Conservation (phyloP, 2,329 filamentous ascomycete species). For the Penicillium sumatraense region DNA sequence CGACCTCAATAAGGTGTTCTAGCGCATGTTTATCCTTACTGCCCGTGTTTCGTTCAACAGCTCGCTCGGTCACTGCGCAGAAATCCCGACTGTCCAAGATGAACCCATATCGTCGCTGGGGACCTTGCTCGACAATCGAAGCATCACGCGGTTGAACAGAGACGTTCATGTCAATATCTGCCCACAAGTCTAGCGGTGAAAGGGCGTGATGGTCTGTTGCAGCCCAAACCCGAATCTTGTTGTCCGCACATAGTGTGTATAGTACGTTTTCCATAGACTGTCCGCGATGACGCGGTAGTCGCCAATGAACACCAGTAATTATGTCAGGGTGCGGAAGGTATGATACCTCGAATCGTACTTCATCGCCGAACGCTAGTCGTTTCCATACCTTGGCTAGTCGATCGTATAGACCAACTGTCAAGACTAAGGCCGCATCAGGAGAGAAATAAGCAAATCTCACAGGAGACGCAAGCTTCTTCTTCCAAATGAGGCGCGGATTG, state of each 20-base stretch:
- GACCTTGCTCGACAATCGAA: slow-evolving; percentile 42
- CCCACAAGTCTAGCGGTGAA: slow-evolving; percentile 78
- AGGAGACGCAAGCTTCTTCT: slow-evolving; percentile 71
- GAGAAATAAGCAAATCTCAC: slow-evolving; percentile 78
- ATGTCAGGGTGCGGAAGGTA: slow-evolving; percentile 84
- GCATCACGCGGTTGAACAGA: slow-evolving; percentile 66
- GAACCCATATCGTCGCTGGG: slow-evolving; percentile 68
- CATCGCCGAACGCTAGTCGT: slow-evolving; percentile 79
- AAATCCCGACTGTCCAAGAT: slow-evolving; percentile 84
- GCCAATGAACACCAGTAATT: slow-evolving; percentile 87
- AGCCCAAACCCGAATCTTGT: slow-evolving; percentile 81
- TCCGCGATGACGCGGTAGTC: slow-evolving; percentile 74
- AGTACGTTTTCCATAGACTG: slow-evolving; percentile 84
- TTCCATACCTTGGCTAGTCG: slow-evolving; percentile 92
- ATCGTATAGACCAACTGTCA: slow-evolving; percentile 78
- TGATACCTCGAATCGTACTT: slow-evolving; percentile 85
- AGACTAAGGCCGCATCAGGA: slow-evolving; percentile 84
- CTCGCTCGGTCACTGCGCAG: slow-evolving; percentile 74
- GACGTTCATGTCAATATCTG: slow-evolving; percentile 73
- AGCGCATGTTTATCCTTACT: slow-evolving; percentile 72
- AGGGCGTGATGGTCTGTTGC: slow-evolving; percentile 72
- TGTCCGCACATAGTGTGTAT: slow-evolving; percentile 86
- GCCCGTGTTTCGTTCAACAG: slow-evolving; percentile 66
- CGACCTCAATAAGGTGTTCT: slow-evolving; percentile 83
- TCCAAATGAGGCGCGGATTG: slow-evolving; percentile 66